Evolutionary conservation across 805 yeast genomes (phyloP).

Genomic region (Candida endomychidarum): DNA sequence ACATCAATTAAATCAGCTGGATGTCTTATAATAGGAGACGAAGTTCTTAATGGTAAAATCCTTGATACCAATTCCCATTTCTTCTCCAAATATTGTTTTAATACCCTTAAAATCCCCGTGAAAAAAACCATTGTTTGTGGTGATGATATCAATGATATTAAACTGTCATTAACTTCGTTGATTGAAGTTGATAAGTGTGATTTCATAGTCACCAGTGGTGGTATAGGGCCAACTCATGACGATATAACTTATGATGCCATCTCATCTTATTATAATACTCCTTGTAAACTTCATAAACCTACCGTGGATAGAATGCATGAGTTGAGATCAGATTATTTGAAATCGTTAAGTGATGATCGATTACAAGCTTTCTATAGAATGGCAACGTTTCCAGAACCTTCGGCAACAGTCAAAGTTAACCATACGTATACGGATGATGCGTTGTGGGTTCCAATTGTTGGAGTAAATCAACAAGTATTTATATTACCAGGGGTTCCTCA

Average conservation of each 20-base stretch:
- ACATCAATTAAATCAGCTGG: slow-evolving; percentile 36
- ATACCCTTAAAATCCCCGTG: slow-evolving; percentile 60
- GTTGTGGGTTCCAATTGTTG: slow-evolving; percentile 84
- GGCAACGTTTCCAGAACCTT: slow-evolving; percentile 68
- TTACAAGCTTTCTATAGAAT: slow-evolving; percentile 65
- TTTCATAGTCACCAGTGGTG: slow-evolving; percentile 69
- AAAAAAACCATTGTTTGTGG: slow-evolving; percentile 71
- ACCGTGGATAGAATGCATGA: slow-evolving; percentile 61
- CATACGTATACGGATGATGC: slow-evolving; percentile 45
- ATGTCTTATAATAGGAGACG: slow-evolving; percentile 78
- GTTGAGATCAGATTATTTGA: slow-evolving; percentile 39
- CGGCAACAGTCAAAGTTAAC: slow-evolving; percentile 28
- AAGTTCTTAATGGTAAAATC: slow-evolving; percentile 82
- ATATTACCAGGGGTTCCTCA: slow-evolving; percentile 86
- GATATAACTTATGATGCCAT: slow-evolving; percentile 79
- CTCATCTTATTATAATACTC: slow-evolving; percentile 61
- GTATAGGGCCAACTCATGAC: slow-evolving; percentile 87
- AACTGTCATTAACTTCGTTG: slow-evolving; percentile 50
- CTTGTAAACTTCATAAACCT: slow-evolving; percentile 51
- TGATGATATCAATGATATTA: slow-evolving; percentile 69
- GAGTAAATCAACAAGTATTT: slow-evolving; percentile 60
- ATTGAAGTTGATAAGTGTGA: slow-evolving; percentile 49
- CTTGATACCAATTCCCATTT: slow-evolving; percentile 71
- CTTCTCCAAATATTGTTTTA: slow-evolving; percentile 72
- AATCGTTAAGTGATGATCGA: slow-evolving; percentile 41